phyloP scores from a whole-genome alignment of 78 protist species.

The Fonticula alba region DNA sequence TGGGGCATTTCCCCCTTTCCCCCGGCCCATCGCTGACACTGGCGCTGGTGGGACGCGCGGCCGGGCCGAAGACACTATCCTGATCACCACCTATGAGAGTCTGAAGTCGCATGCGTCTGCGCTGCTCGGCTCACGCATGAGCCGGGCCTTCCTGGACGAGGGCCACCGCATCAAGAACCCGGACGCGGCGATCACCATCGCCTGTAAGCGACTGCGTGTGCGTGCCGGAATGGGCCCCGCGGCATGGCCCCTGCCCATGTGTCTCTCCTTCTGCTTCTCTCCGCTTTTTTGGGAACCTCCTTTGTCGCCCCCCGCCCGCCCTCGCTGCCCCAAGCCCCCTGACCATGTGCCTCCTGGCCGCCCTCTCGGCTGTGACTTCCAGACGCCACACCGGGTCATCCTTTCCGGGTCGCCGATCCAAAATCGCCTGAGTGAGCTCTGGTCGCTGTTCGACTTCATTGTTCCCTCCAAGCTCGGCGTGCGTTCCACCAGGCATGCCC shows the following conservation, averaged over 20 bases:
- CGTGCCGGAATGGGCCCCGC: neutral
- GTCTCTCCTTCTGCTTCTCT: neutral
- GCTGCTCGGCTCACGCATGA: slow-evolving; percentile 33
- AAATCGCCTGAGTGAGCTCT: slow-evolving; percentile 84
- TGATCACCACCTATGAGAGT: slow-evolving; percentile 72
- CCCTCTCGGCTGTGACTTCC: too few species aligned
- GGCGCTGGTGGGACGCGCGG: neutral
- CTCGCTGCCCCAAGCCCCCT: neutral
- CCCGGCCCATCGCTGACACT: neutral
- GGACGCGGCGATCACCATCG: slow-evolving; percentile 65
- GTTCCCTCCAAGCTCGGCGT: slow-evolving; percentile 84
- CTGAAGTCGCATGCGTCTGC: slow-evolving; percentile 17
- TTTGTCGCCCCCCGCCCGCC: neutral
- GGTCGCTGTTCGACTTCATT: slow-evolving; percentile 96
- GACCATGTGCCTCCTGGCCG: too few species aligned
- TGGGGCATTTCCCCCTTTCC: neutral
- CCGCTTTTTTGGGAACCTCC: neutral
- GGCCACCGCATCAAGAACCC: slow-evolving; percentile 93
- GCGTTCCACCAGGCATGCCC: too few species aligned
- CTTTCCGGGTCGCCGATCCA: slow-evolving; percentile 91
- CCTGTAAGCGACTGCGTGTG: slow-evolving; percentile 40
- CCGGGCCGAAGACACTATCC: slow-evolving; percentile 9
- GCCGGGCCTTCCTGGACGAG: slow-evolving; percentile 82
- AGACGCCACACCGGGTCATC: slow-evolving; percentile 67
- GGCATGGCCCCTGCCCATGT: neutral